Base-by-base conservation (phyloP, 805 yeast genomes). In the Candida quercuum region DNA sequence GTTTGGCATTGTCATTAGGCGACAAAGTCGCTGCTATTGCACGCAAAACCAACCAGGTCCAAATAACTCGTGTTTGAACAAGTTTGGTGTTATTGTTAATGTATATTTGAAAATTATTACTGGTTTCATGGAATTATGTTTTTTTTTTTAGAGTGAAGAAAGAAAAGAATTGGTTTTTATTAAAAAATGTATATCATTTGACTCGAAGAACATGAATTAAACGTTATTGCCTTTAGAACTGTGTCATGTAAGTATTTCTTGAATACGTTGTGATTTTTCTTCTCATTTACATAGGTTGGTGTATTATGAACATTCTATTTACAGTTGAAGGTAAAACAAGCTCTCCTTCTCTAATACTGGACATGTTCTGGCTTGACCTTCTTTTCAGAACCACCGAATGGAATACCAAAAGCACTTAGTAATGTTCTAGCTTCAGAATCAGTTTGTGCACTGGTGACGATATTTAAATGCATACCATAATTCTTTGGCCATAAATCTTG, bases 1-100 rank as follows among this genome's bases (percentile, higher is more conserved):
- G 99, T 5, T 72, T 94, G 47, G 99, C 99, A 7, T 69, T 94
- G 45, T 81, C 95, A 3, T 70, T 94, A 51, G 99, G 99, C 45
- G 98, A 93, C 55, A 77, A 88, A 52, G 93, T 91, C 38, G 95
- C 96, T 37, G 71, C 86, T 38, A 76, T 87, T 59, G 83, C 91
- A 32, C 76, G 83, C 44, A 71, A 72, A 56, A 63, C 67, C 35
- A 70, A 67, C 40, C 65, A 63, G 39, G 59, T 67, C 24, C 21
- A 47, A 48, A 27, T 45, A 56, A 28, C 52, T 46, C 42, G 59
- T 57, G 51, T 61, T 60, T 52, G 61, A 45, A 41, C 6, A 12
- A n/a, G 11, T 15, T 11, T 4, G 8, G 7, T 23, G 18, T 17
- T 25, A 22, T n/a, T 7, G n/a, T 31, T 18, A 15, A 30, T 27